A percentile compares a stretch with the other conserved stretches of the same genome.
These are phyloP conservation scores for Blastocystis hominis DNA, from an alignment of 352 stramenopile species.

Conservation along the genomic window DNA sequence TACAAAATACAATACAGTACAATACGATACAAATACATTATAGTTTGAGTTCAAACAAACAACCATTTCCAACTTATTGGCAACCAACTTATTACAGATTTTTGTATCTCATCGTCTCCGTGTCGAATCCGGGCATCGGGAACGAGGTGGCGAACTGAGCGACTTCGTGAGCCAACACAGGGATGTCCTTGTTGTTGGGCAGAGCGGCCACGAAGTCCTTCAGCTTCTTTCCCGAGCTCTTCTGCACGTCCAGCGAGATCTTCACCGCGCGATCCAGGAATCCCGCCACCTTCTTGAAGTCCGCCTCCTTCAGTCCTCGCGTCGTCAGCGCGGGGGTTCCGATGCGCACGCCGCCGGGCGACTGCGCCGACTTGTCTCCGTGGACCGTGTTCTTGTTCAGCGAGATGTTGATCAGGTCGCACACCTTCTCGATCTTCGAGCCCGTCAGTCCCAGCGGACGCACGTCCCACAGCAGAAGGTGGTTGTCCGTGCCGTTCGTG, in stretches of 20 bases:
- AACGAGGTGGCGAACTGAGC: slow-evolving; percentile 84
- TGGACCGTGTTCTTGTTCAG: no score
- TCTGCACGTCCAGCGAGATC: slow-evolving; percentile 83
- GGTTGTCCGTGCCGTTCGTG: slow-evolving; percentile 95
- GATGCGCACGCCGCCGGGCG: slow-evolving; percentile 82
- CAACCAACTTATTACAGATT: slow-evolving; percentile 1
- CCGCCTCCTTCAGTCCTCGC: slow-evolving; percentile 84
- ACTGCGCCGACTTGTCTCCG: no score
- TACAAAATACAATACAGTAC: no score
- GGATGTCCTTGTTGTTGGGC: slow-evolving; percentile 70
- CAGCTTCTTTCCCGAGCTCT: slow-evolving; percentile 61
- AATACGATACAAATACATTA: no score
- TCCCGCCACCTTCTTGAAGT: slow-evolving; percentile 86
- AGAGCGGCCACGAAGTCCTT: slow-evolving; percentile 65
- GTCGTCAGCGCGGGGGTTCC: slow-evolving; percentile 90
- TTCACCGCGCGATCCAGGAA: slow-evolving; percentile 87
- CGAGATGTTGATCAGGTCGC: no score
- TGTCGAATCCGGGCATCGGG: slow-evolving; percentile 87
- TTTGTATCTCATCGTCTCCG: slow-evolving; percentile 68
- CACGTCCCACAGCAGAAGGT: slow-evolving; percentile 73
- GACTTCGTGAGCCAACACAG: slow-evolving; percentile 73
- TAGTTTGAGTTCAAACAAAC: neutral
- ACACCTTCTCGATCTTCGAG: no score
- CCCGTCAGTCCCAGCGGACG: no score
- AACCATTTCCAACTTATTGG: neutral